These are phyloP conservation scores for Boletus vermiculosoides DNA, from an alignment of 768 basidiomycete genomes.

Conservation along the genomic window DNA sequence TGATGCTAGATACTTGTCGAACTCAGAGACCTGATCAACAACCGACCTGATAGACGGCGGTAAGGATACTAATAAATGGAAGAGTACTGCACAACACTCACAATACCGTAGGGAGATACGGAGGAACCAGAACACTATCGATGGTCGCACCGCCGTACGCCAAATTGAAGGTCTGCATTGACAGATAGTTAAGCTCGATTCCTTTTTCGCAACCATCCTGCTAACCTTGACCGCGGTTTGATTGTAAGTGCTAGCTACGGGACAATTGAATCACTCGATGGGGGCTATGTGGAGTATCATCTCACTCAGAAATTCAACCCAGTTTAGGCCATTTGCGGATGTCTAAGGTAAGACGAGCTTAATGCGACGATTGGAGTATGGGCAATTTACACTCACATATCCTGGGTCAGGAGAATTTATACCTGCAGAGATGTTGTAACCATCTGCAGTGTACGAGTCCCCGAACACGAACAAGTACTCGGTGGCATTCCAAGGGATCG, in stretches of 20 bases:
- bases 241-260: conserved; percentile 51
- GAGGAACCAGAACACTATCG: conserved; percentile 53
- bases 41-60: conserved; percentile 13
- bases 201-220: not conserved
- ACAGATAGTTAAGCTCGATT: not conserved
- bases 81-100: conserved; percentile 36
- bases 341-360: conserved; percentile 36
- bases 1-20: conserved; percentile 44
- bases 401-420: conserved; percentile 51
- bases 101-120: conserved; percentile 50
- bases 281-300: not conserved
- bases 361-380: not conserved
- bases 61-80: not conserved
- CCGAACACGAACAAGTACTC: conserved; percentile 61
- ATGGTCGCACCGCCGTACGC: conserved; percentile 70
- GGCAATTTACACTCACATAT: conserved; percentile 38
- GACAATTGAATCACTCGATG: conserved; percentile 2
- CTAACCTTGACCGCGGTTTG: conserved; percentile 50
- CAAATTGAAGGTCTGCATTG: conserved; percentile 55
- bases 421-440: conserved; percentile 59
- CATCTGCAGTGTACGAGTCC: conserved; percentile 60
- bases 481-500: conserved; percentile 49
- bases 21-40: conserved; percentile 60
- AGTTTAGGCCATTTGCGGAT: conserved; percentile 62
- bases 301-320: conserved; percentile 55